Evolutionary conservation across 1,139 yeast species (phyloP), one percentile per base, ranked within the genome.

Genomic region (Hemisphaericaspora xylofermentans): DNA sequence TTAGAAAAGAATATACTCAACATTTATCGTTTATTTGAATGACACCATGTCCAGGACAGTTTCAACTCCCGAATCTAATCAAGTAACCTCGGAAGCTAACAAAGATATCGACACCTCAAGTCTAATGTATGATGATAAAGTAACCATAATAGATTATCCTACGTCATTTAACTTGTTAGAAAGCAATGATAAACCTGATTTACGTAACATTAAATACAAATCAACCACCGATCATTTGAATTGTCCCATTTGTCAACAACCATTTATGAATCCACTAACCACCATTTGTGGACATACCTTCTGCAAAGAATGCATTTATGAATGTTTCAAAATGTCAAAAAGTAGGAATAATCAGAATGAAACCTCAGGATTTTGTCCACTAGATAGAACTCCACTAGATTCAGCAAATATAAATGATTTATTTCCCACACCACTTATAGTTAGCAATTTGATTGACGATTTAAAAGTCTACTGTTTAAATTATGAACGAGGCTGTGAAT

Each of bases 271-370:
- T 35, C 85, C 85, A 0, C 58, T 74, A 46, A 75, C 81, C 4
- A 80, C 85, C 0, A 54, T 68, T 1, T 79, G 85, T 61, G 84
- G 83, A 0, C 84, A 79, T 51, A 78, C 83, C 0, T 79, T 77
- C 51, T 80, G 84, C 53, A 65, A 64, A 44, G 72, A 64, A 25
- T 80, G 84, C 48, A 66, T 79, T 12, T 54, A 56, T 41, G 82
- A 76, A 52, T 71, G 78, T 44, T 60, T 77, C 31, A 71, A 64
- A 40, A 60, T 66, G 66, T 45, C 58, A 6, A 49, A 46, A 33
- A 49, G 30, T 34, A 29, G n/a, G 17, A 35, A 33, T 34, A 34
- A 24, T 5, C 47, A 45, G 12, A 38, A 50, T 18, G 52, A 52
- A 12, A 35, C 44, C 3, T 46, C 60, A 5, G 72, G 76, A 27